A percentile compares a stretch with the other conserved stretches of the same genome.
These are phyloP conservation scores for Thermochaetoides thermophila DNA, from an alignment of 495 filamentous ascomycete genomes.

Conservation along the genomic window DNA sequence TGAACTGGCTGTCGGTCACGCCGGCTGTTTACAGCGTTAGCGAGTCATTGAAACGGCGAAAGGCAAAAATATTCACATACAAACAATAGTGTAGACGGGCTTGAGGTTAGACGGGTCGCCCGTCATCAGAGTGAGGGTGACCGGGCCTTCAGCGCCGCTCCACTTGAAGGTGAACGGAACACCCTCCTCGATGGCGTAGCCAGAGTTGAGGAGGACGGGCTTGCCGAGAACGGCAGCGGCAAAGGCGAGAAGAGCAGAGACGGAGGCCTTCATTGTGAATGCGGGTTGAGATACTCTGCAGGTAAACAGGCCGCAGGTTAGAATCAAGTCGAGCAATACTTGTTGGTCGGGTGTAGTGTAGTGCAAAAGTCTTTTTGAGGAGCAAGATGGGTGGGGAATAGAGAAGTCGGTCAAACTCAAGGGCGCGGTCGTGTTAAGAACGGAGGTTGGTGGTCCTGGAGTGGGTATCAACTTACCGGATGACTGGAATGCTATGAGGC, in stretches of 20 bases:
- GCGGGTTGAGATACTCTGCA: too few relatives aligned
- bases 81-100: constrained; percentile 18
- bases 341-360: too few relatives aligned
- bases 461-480: too few relatives aligned
- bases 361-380: too few relatives aligned
- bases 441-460: too few relatives aligned
- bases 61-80: constrained; percentile 9
- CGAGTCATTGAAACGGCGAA: background rate
- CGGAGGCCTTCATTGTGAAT: constrained; percentile 31
- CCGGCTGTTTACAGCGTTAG: constrained; percentile 14
- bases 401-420: too few relatives aligned
- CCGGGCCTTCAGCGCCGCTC: constrained; percentile 21
- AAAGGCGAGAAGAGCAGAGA: constrained; percentile 21
- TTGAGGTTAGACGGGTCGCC: constrained; percentile 21
- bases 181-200: constrained; percentile 23
- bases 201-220: constrained; percentile 26
- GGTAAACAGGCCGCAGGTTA: too few relatives aligned
- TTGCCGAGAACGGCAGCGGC: constrained; percentile 24
- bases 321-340: too few relatives aligned
- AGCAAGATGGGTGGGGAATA: too few relatives aligned
- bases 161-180: constrained; percentile 29
- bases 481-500: too few relatives aligned
- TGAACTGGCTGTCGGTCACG: constrained; percentile 19
- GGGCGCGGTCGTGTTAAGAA: too few relatives aligned
- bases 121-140: constrained; percentile 25